Conservation (phyloP, 495 filamentous ascomycete genomes). For the Tetracladium setigerum region DNA sequence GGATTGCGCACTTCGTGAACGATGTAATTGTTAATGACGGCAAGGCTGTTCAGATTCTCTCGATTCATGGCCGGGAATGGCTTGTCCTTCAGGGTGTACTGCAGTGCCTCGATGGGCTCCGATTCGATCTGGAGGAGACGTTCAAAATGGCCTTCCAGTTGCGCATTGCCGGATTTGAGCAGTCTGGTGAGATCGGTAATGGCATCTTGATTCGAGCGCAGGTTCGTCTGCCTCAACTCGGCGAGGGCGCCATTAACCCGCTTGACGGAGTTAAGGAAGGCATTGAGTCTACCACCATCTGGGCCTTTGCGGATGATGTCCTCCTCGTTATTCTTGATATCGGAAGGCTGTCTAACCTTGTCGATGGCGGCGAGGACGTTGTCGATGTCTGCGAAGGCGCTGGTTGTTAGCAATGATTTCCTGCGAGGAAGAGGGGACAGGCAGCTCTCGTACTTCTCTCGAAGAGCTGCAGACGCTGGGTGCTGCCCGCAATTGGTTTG, state of each 20-base stretch:
- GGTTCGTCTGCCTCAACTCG: conserved; percentile 77
- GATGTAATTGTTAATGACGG: conserved; percentile 43
- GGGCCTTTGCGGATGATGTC: conserved; percentile 82
- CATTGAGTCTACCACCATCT: conserved; percentile 67
- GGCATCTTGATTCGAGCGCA: conserved; percentile 85
- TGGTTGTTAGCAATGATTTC: conserved; percentile 19
- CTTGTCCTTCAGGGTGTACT: conserved; percentile 85
- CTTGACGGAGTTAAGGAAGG: conserved; percentile 85
- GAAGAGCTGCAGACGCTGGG: conserved; percentile 74
- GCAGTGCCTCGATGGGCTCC: conserved; percentile 74
- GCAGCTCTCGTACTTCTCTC: conserved; percentile 54
- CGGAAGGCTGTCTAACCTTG: conserved; percentile 75
- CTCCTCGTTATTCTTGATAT: conserved; percentile 83
- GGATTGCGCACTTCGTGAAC: conserved; percentile 23
- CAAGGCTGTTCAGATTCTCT: conserved; percentile 40
- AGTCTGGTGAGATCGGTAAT: conserved; percentile 71
- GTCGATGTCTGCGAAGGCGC: conserved; percentile 60
- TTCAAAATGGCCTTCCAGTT: conserved; percentile 77
- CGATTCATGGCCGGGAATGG: conserved; percentile 38
- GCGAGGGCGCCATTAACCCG: conserved; percentile 72
- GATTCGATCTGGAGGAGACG: conserved; percentile 65
- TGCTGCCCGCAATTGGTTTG: conserved; percentile 88
- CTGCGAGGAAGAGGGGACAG: background rate
- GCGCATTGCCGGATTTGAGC: conserved; percentile 65
- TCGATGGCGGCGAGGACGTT: conserved; percentile 79